A percentile compares a stretch with the other conserved stretches of the same genome.
Evolutionary conservation across 306 rosid genomes (phyloP).

Genomic region (Lathyrus oleraceus): DNA sequence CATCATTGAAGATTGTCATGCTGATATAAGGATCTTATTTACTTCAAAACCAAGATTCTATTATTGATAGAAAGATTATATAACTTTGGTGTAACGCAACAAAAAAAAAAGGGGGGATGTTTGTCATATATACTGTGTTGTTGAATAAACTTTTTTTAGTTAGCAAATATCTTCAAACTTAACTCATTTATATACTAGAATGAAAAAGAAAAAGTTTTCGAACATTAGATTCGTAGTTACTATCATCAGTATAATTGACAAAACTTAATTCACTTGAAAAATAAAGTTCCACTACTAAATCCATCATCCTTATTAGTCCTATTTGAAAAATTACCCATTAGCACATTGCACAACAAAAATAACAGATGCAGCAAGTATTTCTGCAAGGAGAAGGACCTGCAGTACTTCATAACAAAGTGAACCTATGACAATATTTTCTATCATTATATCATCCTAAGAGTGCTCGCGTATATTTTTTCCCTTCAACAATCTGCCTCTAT

Average conservation of each 20-base stretch:
- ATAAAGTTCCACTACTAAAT: slow-evolving; percentile 11
- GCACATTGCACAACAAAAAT: slow-evolving; percentile 27
- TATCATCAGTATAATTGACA: slow-evolving; percentile 8
- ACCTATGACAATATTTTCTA: slow-evolving; percentile 30
- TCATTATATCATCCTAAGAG: slow-evolving; percentile 30
- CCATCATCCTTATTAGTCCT: slow-evolving; percentile 2
- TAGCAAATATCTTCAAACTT: background rate
- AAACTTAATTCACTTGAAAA: slow-evolving; percentile 13
- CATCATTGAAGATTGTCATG: background rate
- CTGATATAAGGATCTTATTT: background rate
- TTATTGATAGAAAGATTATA: background rate
- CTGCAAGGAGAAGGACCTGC: slow-evolving; percentile 12
- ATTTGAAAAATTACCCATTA: slow-evolving; percentile 7
- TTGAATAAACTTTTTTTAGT: background rate
- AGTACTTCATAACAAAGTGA: slow-evolving; percentile 19
- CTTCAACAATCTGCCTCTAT: slow-evolving; percentile 40
- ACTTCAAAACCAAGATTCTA: background rate
- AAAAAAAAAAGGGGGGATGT: background rate
- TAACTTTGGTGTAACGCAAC: background rate
- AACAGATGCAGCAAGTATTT: slow-evolving; percentile 22
- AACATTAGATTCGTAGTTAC: background rate
- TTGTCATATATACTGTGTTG: background rate
- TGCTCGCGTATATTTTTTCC: slow-evolving; percentile 25
- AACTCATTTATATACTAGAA: background rate
- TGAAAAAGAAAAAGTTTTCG: background rate